Evolutionary conservation across 2,329 filamentous ascomycete genomes (phyloP).

Genomic region (Tympanopsis confertula): DNA sequence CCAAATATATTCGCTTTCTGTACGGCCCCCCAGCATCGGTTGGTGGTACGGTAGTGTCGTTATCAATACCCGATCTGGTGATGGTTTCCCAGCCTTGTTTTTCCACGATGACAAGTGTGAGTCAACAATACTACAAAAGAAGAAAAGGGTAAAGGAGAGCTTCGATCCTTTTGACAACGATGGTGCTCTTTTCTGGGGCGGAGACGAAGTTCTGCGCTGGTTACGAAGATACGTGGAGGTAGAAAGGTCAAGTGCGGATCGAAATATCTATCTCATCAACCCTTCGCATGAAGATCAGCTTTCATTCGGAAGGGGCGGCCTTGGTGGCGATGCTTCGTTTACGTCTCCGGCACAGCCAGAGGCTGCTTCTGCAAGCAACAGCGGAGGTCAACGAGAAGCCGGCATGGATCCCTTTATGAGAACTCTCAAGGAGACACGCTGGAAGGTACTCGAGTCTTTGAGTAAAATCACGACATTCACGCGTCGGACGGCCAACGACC

Average conservation of each 20-base stretch:
- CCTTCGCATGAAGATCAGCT: slow-evolving; percentile 64
- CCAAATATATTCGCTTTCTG: slow-evolving; percentile 79
- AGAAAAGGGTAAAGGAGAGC: slow-evolving; percentile 67
- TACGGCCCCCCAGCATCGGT: slow-evolving; percentile 82
- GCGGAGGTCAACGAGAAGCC: slow-evolving; percentile 42
- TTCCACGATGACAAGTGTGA: slow-evolving; percentile 97
- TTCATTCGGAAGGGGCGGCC: slow-evolving; percentile 44
- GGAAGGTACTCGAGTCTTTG: slow-evolving; percentile 93
- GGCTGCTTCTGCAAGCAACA: slow-evolving; percentile 19
- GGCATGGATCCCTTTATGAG: slow-evolving; percentile 89
- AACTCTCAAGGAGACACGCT: slow-evolving; percentile 84
- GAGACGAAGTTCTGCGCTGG: slow-evolving; percentile 90
- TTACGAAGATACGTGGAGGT: slow-evolving; percentile 72
- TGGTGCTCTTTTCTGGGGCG: slow-evolving; percentile 92
- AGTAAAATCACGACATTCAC: slow-evolving; percentile 97
- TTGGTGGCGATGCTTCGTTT: slow-evolving; percentile 51
- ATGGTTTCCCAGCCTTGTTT: slow-evolving; percentile 90
- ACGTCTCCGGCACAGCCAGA: slow-evolving; percentile 29
- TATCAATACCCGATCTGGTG: slow-evolving; percentile 80
- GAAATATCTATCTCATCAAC: slow-evolving; percentile 83
- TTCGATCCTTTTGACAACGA: slow-evolving; percentile 84
- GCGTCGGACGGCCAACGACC: slow-evolving; percentile 76
- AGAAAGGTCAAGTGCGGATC: slow-evolving; percentile 74
- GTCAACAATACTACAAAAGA: slow-evolving; percentile 87
- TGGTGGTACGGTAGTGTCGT: slow-evolving; percentile 98